These are phyloP conservation scores for Raffaelea deltoideospora DNA, from an alignment of 2,329 filamentous ascomycete species.

Conservation along the genomic window DNA sequence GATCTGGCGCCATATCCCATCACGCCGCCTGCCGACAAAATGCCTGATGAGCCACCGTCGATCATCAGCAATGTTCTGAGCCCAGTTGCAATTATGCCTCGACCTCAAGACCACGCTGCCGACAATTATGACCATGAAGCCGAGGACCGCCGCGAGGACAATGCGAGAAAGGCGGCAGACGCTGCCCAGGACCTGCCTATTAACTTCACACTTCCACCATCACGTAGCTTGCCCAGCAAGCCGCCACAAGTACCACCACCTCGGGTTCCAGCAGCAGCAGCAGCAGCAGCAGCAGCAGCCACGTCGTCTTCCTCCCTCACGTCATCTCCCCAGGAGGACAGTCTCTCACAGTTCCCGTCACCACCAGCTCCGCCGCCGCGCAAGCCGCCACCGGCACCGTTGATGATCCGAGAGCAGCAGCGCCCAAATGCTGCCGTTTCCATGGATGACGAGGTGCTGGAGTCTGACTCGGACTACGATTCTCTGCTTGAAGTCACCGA, in stretches of 20 bases:
- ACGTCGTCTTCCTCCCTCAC: too few relatives aligned
- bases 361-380: conserved; percentile 47
- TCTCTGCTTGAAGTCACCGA: conserved; percentile 58
- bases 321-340: too few relatives aligned
- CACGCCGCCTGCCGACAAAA: conserved; percentile 45
- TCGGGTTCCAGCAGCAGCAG: conserved; percentile 22
- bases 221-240: conserved; percentile 35
- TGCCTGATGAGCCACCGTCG: conserved; percentile 21
- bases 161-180: conserved; percentile 28
- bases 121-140: conserved; percentile 41
- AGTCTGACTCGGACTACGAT: conserved; percentile 76
- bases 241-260: conserved; percentile 38
- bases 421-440: conserved; percentile 13
- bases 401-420: conserved; percentile 48
- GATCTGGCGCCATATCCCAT: conserved; percentile 48
- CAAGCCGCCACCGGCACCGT: conserved; percentile 72
- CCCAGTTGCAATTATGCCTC: conserved; percentile 44
- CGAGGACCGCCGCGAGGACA: conserved; percentile 31
- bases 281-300: conserved; percentile 11
- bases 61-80: conserved; percentile 36
- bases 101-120: conserved; percentile 41
- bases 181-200: conserved; percentile 33
- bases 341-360: conserved; percentile 33
- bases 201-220: conserved; percentile 37
- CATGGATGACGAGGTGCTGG: conserved; percentile 44